Evolutionary conservation across 1,284 basidiomycete species (phyloP).

Genomic region (Trametes versicolor): DNA sequence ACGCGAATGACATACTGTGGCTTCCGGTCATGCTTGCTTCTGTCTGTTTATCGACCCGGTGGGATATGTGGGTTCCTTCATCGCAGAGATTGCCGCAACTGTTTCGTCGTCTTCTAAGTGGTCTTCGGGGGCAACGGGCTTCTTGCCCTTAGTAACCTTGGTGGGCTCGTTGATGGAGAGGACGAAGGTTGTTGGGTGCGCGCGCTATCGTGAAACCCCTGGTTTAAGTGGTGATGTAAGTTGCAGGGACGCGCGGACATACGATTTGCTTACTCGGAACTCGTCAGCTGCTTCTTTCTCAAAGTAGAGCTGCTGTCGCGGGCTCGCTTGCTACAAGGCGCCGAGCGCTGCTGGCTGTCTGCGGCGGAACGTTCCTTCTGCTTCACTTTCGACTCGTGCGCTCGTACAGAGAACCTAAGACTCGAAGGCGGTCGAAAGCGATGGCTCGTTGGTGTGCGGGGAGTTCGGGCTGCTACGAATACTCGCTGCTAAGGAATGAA

Average conservation of each 20-base stretch:
- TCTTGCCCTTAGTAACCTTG: conserved; percentile 84
- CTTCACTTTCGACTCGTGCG: conserved; percentile 72
- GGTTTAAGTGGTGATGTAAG: conserved; percentile 19
- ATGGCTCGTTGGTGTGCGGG: conserved; percentile 43
- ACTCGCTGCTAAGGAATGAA: conserved; percentile 76
- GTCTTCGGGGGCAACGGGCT: conserved; percentile 79
- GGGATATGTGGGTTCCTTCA: conserved; percentile 66
- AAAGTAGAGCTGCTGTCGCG: conserved; percentile 62
- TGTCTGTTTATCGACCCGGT: conserved; percentile 53
- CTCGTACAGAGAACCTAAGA: conserved; percentile 71
- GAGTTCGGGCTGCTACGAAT: conserved; percentile 58
- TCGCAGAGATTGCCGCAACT: conserved; percentile 51
- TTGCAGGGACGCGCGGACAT: conserved; percentile 42
- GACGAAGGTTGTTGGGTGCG: conserved; percentile 56
- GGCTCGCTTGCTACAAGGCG: conserved; percentile 60
- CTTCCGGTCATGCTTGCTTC: conserved; percentile 77
- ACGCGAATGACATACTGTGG: conserved; percentile 54
- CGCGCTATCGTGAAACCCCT: conserved; percentile 53
- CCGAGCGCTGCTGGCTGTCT: conserved; percentile 50
- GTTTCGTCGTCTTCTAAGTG: conserved; percentile 69
- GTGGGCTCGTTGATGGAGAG: conserved; percentile 79
- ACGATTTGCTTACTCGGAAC: conserved; percentile 67
- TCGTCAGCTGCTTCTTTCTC: conserved; percentile 66
- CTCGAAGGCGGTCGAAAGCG: conserved; percentile 44
- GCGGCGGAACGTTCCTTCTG: conserved; percentile 52